Percentiles rank a stretch among this genome's conserved stretches.
These are phyloP conservation scores for Coprinopsis sp. DNA, from an alignment of 768 basidiomycete genomes.

Conservation along the genomic window DNA sequence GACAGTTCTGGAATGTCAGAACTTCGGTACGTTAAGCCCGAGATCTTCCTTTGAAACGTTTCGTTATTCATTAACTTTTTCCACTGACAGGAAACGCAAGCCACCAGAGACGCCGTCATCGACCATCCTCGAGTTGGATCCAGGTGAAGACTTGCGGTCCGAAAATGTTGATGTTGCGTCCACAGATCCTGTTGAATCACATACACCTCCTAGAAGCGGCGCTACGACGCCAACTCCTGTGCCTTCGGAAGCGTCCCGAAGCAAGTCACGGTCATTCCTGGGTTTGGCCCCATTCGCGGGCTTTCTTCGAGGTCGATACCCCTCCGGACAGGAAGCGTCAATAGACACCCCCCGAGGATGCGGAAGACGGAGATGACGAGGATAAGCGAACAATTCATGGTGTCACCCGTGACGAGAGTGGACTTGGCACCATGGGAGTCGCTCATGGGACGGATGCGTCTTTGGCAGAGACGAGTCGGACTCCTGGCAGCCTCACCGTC, in stretches of 20 bases:
- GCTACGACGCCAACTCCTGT: constrained; percentile 47
- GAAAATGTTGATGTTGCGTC: constrained; percentile 32
- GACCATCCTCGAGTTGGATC: constrained; percentile 12
- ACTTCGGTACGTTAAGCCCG: constrained; percentile 7
- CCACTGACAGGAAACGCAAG: constrained; percentile 7
- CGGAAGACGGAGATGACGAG: constrained; percentile 29
- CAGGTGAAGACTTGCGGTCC: constrained; percentile 17
- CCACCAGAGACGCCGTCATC: constrained; percentile 9
- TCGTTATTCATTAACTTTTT: not conserved
- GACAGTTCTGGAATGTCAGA: constrained; percentile 47
- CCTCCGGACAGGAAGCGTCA: constrained; percentile 32
- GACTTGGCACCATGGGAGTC: constrained; percentile 11
- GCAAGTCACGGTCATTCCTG: constrained; percentile 46
- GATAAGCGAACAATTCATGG: constrained; percentile 43
- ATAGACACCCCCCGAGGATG: constrained; percentile 12
- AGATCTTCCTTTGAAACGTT: not conserved
- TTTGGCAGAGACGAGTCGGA: too few relatives aligned
- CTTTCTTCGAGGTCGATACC: constrained; percentile 58
- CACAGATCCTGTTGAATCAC: constrained; percentile 26
- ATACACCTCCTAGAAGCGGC: constrained; percentile 49
- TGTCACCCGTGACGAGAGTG: constrained; percentile 25
- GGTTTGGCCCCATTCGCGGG: constrained; percentile 58
- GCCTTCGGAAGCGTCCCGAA: constrained; percentile 32
- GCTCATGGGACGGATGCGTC: not conserved
- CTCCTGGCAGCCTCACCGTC: too few relatives aligned